Percentiles rank a stretch among this genome's conserved stretches.
Evolutionary conservation across 1,284 basidiomycete genomes (phyloP).

Genomic region (Leccinum proximum): DNA sequence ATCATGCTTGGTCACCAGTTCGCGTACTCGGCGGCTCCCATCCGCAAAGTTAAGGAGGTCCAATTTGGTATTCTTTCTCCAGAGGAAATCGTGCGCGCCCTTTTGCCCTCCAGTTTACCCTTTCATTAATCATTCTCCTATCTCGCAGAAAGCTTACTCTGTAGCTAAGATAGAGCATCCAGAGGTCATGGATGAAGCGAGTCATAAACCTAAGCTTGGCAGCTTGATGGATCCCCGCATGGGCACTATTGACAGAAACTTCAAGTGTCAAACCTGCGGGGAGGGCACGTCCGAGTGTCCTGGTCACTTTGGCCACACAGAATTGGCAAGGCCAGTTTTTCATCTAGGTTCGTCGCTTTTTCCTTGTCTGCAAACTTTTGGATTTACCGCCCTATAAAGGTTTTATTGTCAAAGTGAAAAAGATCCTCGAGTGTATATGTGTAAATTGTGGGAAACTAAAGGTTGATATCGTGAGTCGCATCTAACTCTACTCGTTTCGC

Average conservation of each 20-base stretch:
- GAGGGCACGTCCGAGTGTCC: constrained; percentile 99
- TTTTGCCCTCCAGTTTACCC: constrained; percentile 1
- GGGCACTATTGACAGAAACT: constrained; percentile 99
- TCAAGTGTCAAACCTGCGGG: constrained; percentile 99
- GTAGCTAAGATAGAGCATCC: constrained; percentile 98
- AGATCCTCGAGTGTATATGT: constrained; percentile 99
- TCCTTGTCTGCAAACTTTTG: neutral
- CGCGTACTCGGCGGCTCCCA: constrained; percentile 90
- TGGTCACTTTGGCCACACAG: constrained; percentile 99
- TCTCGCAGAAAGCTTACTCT: constrained; percentile 89
- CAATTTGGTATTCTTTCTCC: constrained; percentile 99
- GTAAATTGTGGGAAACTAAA: constrained; percentile 98
- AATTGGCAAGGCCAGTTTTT: constrained; percentile 94
- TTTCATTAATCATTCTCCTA: constrained; percentile 14
- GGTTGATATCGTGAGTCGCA: constrained; percentile 90
- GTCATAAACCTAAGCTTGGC: constrained; percentile 84
- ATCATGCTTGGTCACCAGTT: constrained; percentile 83
- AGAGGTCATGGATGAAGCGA: constrained; percentile 96
- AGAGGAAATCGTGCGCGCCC: constrained; percentile 94
- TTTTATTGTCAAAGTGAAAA: constrained; percentile 99
- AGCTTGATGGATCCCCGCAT: constrained; percentile 98
- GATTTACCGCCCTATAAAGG: constrained; percentile 45
- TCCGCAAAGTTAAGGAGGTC: constrained; percentile 95
- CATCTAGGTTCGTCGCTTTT: constrained; percentile 75
- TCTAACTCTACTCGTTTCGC: constrained; percentile 83